Base-by-base conservation (phyloP, 2,329 filamentous ascomycete genomes). In the Ceratocystis cacaofunesta region DNA sequence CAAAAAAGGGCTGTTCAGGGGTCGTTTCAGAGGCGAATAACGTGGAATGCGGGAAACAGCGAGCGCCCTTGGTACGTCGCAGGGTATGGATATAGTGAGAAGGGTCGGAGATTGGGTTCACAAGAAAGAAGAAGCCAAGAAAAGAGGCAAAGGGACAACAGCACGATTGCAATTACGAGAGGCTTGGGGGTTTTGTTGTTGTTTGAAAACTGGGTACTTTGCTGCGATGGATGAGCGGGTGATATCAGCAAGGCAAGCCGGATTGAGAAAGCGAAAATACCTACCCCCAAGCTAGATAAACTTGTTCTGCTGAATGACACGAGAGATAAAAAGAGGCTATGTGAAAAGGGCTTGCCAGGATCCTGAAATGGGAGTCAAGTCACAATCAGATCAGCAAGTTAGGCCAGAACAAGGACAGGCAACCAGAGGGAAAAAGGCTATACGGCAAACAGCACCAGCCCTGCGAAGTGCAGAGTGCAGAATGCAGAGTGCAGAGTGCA, bases 21-120 rank as follows among this genome's bases (percentile, higher is more conserved):
- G 55, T 30, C 55, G 55, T 58, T 58, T 58, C 55, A 58, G 55
- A 58, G 55, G 55, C 55, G 32, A 36, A n/a, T 58, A 58, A 58
- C 28, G 55, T 58, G 55, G 28, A 58, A 58, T 58, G 55, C 25
- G 55, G 55, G 55, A 58, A 36, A 30, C 55, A 30, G 19, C 17
- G 28, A 58, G 36, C 10, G 36, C 55, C 22, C 30, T 15, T 32
- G 55, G 7, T 32, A 30, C 55, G 30, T 30, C 30, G 22, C 30
- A 32, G 55, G 55, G 30, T 30, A 58, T 28, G 36, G 36, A 41
- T 41, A 41, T 41, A 41, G 36, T 41, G 32, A 58, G 55, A n/a
- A 8, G 55, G 30, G 52, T 8, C 55, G 55, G 48, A 52, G 48
- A 52, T 52, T 58, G 28, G n/a, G 28, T 36, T 41, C 17, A 36